Conservation (phyloP, 768 basidiomycete species). For the Postia placenta region DNA sequence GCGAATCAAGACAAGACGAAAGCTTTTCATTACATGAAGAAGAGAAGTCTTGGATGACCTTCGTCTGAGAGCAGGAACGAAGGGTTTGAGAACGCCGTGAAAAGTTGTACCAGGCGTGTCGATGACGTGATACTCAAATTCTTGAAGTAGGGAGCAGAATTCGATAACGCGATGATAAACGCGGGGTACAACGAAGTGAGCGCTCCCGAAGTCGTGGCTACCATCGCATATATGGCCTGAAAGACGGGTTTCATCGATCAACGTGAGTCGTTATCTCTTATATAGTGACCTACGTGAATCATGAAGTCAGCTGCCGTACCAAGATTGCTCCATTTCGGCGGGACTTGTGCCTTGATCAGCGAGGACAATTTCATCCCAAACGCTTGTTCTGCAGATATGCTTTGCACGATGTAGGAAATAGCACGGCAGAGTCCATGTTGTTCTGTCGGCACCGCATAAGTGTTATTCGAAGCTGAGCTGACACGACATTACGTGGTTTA, state of each 20-base stretch:
- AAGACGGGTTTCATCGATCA: slow-evolving; percentile 7
- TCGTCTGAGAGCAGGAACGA: slow-evolving; percentile 89
- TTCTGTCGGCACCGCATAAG: slow-evolving; percentile 37
- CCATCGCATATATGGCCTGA: slow-evolving; percentile 84
- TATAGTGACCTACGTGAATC: slow-evolving; percentile 68
- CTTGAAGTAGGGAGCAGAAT: slow-evolving; percentile 82
- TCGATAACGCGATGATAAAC: slow-evolving; percentile 83
- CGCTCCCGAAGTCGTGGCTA: slow-evolving; percentile 80
- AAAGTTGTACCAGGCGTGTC: slow-evolving; percentile 80
- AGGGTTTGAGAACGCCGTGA: slow-evolving; percentile 87
- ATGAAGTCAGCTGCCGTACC: slow-evolving; percentile 84
- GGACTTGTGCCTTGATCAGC: slow-evolving; percentile 59
- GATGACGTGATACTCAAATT: slow-evolving; percentile 77
- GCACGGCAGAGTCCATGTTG: slow-evolving; percentile 89
- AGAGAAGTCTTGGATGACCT: slow-evolving; percentile 88
- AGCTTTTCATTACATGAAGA: slow-evolving; percentile 68
- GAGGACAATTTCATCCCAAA: slow-evolving; percentile 70
- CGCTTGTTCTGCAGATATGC: slow-evolving; percentile 75
- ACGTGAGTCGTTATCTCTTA: not conserved
- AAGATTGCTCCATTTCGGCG: slow-evolving; percentile 67
- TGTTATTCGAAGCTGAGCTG: slow-evolving; percentile 3
- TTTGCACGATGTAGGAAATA: slow-evolving; percentile 87
- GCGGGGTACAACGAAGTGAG: slow-evolving; percentile 88
- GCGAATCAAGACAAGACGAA: not conserved
- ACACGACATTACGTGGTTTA: slow-evolving; percentile 59